Evolutionary conservation across 2,329 filamentous ascomycete species (phyloP).

Genomic region (Exophiala xenobiotica): DNA sequence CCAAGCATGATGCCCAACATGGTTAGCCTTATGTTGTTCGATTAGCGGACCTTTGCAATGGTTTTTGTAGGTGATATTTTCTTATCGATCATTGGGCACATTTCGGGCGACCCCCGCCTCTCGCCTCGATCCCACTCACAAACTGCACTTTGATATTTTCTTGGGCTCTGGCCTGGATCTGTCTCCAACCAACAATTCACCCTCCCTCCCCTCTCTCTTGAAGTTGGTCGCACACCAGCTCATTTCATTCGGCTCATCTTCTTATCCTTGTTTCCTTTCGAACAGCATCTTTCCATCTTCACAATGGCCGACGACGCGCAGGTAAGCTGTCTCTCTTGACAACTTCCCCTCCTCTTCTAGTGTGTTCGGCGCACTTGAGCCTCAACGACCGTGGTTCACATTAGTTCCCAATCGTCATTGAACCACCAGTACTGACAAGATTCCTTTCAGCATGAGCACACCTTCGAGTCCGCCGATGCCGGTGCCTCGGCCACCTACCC

Average conservation of each 20-base stretch:
- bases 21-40: not conserved
- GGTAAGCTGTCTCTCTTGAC: conserved; percentile 50
- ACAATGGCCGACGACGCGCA: conserved; percentile 67
- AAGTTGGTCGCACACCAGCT: conserved; percentile 20
- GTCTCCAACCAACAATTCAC: conserved; percentile 16
- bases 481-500: conserved; percentile 92
- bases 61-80: not conserved
- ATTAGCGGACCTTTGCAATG: conserved; percentile 1
- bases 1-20: not conserved
- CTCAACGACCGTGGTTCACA: conserved; percentile 21
- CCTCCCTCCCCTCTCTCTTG: conserved; percentile 32
- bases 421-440: conserved; percentile 25
- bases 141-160: conserved; percentile 21
- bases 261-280: conserved; percentile 24
- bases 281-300: conserved; percentile 33
- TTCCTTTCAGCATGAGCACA: conserved; percentile 62
- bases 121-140: conserved; percentile 4
- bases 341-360: conserved; percentile 28
- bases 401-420: conserved; percentile 25
- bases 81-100: not conserved
- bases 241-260: conserved; percentile 27
- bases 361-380: conserved; percentile 29
- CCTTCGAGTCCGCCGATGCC: conserved; percentile 92
- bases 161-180: conserved; percentile 19
- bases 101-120: not conserved